Conservation (phyloP, 2,329 filamentous ascomycete species). For the Chrysoporthe cubensis region DNA sequence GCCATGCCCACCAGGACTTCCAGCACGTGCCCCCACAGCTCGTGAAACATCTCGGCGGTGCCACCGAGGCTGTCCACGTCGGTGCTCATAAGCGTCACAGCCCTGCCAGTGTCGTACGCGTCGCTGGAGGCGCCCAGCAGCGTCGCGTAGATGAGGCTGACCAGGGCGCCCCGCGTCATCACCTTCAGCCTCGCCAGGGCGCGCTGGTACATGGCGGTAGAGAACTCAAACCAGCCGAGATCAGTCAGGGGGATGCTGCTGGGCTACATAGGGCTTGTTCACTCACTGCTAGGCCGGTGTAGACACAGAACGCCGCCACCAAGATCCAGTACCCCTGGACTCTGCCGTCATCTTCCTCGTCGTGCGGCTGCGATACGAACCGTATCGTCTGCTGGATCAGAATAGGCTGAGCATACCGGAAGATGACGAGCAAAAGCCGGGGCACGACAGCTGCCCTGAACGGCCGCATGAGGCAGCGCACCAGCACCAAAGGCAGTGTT, state of each 20-base stretch:
- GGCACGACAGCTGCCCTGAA: conserved; percentile 40
- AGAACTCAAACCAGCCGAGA: conserved; percentile 25
- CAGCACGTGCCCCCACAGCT: conserved; percentile 46
- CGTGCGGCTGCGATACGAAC: conserved; percentile 33
- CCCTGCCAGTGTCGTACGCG: conserved; percentile 38
- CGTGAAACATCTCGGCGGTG: conserved; percentile 44
- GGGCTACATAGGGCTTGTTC: neutral
- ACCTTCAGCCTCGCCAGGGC: conserved; percentile 32
- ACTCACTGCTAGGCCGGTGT: conserved; percentile 44
- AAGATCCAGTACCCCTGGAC: conserved; percentile 37
- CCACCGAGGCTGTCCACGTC: conserved; percentile 43
- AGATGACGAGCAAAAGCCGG: conserved; percentile 43
- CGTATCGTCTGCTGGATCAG: conserved; percentile 44
- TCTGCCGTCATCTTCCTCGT: neutral
- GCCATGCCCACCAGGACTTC: conserved; percentile 46
- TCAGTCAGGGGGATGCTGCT: neutral
- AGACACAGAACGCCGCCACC: conserved; percentile 39
- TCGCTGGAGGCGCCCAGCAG: conserved; percentile 17
- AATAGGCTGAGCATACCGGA: conserved; percentile 46
- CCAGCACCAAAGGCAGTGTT: conserved; percentile 38
- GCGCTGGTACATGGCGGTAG: conserved; percentile 32
- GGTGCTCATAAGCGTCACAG: conserved; percentile 46
- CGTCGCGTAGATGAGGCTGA: conserved; percentile 31
- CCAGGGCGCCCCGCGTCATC: conserved; percentile 32
- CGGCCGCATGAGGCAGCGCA: conserved; percentile 35